Percentiles rank a stretch among this genome's conserved stretches.
Conservation (phyloP, 805 yeast species). For the Myxozyma lipomycoides region DNA sequence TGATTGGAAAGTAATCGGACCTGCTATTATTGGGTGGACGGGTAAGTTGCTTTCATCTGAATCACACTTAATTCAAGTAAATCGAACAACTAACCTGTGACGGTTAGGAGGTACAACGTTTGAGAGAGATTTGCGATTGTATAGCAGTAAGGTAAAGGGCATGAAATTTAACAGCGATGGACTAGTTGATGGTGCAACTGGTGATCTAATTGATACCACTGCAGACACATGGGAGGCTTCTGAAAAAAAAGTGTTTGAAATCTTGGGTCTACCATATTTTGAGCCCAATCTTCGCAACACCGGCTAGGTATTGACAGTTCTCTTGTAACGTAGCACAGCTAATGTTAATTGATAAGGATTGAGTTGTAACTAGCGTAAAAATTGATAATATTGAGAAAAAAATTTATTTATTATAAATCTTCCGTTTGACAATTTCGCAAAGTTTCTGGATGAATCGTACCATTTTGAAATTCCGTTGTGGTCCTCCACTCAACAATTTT, state of each 20-base stretch:
- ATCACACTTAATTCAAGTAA: too few species aligned
- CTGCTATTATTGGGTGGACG: conserved; percentile 30
- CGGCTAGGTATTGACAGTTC: conserved; percentile 8
- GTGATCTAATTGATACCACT: conserved; percentile 16
- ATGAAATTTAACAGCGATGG: conserved; percentile 20
- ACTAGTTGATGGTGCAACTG: conserved; percentile 12
- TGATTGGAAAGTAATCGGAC: conserved; percentile 23
- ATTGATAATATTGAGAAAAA: too few species aligned
- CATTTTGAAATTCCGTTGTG: too few species aligned
- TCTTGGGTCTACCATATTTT: conserved; percentile 18
- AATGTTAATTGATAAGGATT: too few species aligned
- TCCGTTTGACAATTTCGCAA: too few species aligned
- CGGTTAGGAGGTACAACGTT: conserved; percentile 25
- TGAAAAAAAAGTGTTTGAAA: conserved; percentile 24
- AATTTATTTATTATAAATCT: too few species aligned
- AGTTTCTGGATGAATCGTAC: too few species aligned
- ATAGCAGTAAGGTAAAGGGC: conserved; percentile 12
- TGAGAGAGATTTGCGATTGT: conserved; percentile 23
- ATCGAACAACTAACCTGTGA: neutral
- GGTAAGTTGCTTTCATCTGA: conserved; percentile 17
- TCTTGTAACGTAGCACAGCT: too few species aligned
- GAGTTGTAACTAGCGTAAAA: too few species aligned
- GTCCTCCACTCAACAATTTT: too few species aligned
- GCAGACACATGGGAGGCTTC: conserved; percentile 19
- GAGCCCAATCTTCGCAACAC: conserved; percentile 27